Conservation (phyloP, 176 grass and related monocot genomes). For the Aechmea fasciata region DNA sequence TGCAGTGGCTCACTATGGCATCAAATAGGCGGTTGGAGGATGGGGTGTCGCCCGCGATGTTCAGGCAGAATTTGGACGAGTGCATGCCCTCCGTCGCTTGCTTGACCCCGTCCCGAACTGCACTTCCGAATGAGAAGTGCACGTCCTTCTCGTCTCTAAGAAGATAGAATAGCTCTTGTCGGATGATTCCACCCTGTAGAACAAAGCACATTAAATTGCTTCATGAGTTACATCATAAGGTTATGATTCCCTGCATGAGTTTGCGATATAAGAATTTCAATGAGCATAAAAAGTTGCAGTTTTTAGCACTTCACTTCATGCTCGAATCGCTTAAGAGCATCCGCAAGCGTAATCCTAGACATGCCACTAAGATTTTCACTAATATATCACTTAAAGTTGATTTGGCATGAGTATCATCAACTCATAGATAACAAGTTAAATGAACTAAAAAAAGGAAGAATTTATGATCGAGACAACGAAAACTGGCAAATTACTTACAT, state of each 20-base stretch:
- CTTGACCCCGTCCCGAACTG: slow-evolving; percentile 40
- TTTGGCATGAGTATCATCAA: no score
- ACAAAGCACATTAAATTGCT: background rate
- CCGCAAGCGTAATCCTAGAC: no score
- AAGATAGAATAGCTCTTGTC: slow-evolving; percentile 60
- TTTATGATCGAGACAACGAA: no score
- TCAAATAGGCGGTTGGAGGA: slow-evolving; percentile 61
- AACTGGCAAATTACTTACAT: slow-evolving; percentile 40
- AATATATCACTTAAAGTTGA: no score
- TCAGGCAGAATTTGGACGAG: slow-evolving; percentile 53
- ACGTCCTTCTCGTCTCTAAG: slow-evolving; percentile 62
- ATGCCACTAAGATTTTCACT: no score
- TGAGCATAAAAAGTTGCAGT: background rate
- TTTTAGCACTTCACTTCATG: no score
- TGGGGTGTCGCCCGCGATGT: slow-evolving; percentile 59
- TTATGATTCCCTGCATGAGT: background rate
- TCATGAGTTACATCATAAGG: background rate
- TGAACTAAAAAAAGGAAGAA: background rate
- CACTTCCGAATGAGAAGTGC: slow-evolving; percentile 62
- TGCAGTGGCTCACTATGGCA: slow-evolving; percentile 55
- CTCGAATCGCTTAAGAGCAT: no score
- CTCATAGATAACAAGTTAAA: background rate
- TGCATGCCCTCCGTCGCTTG: slow-evolving; percentile 39
- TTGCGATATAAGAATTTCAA: background rate
- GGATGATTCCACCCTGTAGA: slow-evolving; percentile 50